phyloP scores from a whole-genome alignment of 2,329 filamentous ascomycete genomes.

The Didymella sp. region DNA sequence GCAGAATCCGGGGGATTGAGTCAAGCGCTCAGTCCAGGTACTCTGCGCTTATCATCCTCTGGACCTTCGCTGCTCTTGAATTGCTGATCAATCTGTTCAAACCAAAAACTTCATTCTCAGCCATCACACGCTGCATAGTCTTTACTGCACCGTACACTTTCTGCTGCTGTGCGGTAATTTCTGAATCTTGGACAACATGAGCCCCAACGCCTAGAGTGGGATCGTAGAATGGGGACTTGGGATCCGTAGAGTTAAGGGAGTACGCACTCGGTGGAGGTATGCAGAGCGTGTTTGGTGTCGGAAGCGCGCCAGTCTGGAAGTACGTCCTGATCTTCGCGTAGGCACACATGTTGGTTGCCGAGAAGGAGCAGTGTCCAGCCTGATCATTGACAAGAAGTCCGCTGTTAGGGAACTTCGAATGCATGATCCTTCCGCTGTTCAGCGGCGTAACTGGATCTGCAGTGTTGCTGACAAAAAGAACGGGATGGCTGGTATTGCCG shows the following conservation, averaged over 20 bases:
- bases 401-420: constrained; percentile 53
- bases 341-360: constrained; percentile 48
- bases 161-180: not conserved
- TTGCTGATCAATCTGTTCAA: constrained; percentile 17
- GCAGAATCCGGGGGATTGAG: not conserved
- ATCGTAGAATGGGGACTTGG: constrained; percentile 41
- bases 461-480: constrained; percentile 65
- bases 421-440: constrained; percentile 52
- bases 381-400: constrained; percentile 55
- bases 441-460: constrained; percentile 67
- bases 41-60: not conserved
- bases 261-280: constrained; percentile 42
- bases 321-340: constrained; percentile 45
- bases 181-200: not conserved
- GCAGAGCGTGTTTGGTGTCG: constrained; percentile 55
- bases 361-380: constrained; percentile 55
- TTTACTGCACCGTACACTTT: constrained; percentile 12
- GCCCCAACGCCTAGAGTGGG: constrained; percentile 15
- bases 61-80: not conserved
- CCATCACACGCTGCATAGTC: constrained; percentile 4
- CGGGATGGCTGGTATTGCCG: constrained; percentile 58
- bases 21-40: not conserved
- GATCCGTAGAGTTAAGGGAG: constrained; percentile 49
- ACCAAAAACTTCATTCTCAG: constrained; percentile 15
- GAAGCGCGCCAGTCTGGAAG: constrained; percentile 55